Evolutionary conservation across 2,329 filamentous ascomycete species (phyloP).

Genomic region (Fusarium nelsonii): DNA sequence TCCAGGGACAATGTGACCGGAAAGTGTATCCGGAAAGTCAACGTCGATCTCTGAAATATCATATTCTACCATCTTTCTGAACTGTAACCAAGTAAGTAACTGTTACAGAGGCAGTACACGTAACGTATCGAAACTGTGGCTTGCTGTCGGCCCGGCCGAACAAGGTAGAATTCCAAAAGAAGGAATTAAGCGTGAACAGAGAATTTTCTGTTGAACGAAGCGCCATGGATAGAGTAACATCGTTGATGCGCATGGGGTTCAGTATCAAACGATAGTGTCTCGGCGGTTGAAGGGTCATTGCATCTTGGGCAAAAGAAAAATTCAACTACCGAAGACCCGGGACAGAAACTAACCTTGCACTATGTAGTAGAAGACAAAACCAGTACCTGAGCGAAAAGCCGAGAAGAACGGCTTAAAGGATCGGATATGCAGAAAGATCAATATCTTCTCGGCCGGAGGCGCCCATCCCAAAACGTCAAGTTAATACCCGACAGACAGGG

Average conservation of each 20-base stretch:
- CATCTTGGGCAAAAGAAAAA: neutral
- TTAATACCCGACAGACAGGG: conserved; percentile 17
- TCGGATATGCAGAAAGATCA: conserved; percentile 17
- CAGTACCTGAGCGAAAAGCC: conserved; percentile 7
- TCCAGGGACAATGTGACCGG: conserved; percentile 4
- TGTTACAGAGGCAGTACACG: neutral
- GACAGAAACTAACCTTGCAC: neutral
- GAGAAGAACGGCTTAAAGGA: conserved; percentile 9
- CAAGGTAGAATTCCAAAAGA: conserved; percentile 19
- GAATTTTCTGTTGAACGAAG: conserved; percentile 25
- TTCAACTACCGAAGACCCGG: conserved; percentile 28
- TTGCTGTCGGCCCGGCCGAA: conserved; percentile 25
- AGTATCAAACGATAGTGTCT: conserved; percentile 29
- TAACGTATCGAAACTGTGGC: conserved; percentile 1
- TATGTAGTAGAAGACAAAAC: neutral
- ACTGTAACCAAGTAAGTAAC: neutral
- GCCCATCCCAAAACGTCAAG: conserved; percentile 12
- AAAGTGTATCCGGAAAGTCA: conserved; percentile 13
- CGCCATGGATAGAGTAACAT: conserved; percentile 33
- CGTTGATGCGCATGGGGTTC: conserved; percentile 18
- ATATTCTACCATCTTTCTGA: neutral
- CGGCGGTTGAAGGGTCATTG: conserved; percentile 24
- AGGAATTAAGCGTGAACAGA: conserved; percentile 19
- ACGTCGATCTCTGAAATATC: conserved; percentile 1
- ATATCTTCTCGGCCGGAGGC: conserved; percentile 30